These are phyloP conservation scores for Oryza australiensis DNA, from an alignment of 176 grass and related monocot species.

Conservation along the genomic window DNA sequence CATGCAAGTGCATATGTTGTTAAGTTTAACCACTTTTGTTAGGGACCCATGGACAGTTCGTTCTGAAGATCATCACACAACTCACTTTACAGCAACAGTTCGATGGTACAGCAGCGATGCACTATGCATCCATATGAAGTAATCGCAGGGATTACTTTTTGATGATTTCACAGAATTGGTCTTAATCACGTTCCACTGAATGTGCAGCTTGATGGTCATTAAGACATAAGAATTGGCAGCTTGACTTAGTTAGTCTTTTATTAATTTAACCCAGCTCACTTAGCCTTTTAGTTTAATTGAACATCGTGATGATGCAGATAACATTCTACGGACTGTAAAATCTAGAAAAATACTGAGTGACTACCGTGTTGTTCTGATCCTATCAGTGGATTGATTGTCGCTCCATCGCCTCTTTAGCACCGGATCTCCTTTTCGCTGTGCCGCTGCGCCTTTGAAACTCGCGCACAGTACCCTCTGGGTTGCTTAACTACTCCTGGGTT, in stretches of 20 bases:
- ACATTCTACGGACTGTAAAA: background rate
- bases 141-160: background rate
- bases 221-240: background rate
- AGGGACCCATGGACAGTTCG: slow-evolving; percentile 10
- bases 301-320: background rate
- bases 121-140: background rate
- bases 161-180: background rate
- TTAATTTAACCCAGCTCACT: background rate
- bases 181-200: background rate
- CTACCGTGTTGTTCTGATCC: no score
- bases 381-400: no score
- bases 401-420: no score
- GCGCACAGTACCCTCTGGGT: no score
- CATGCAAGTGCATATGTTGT: background rate
- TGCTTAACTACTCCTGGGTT: no score
- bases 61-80: background rate
- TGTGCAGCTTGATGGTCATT: background rate
- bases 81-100: background rate
- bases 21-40: background rate
- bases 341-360: background rate
- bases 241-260: background rate
- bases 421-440: no score
- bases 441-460: no score
- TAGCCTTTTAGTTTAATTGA: background rate
- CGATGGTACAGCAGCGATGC: background rate